A percentile compares a stretch with the other conserved stretches of the same genome.
phyloP scores from a whole-genome alignment of 306 rosid species.

The Datisca glomerata region DNA sequence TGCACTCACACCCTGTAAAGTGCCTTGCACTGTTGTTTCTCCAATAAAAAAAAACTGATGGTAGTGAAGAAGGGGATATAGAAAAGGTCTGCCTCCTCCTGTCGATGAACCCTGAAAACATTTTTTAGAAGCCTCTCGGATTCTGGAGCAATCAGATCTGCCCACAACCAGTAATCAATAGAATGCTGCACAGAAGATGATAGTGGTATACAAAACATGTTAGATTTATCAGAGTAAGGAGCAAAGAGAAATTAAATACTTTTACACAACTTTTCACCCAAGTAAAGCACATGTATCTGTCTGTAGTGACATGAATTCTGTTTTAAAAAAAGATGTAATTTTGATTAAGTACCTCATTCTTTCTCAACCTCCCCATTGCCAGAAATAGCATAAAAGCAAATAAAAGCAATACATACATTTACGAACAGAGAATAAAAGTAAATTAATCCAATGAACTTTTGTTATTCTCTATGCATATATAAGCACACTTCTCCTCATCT shows the following conservation, averaged over 20 bases:
- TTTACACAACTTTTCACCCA: neutral
- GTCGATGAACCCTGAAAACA: constrained; percentile 62
- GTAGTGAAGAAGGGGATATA: constrained; percentile 94
- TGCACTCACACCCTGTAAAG: constrained; percentile 99
- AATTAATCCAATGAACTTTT: no score
- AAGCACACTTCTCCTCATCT: no score
- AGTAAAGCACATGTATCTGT: neutral
- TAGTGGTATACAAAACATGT: neutral
- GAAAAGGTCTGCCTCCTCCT: constrained; percentile 87
- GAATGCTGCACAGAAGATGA: constrained; percentile 49
- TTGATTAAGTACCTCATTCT: no score
- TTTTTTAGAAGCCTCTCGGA: constrained; percentile 52
- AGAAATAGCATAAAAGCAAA: no score
- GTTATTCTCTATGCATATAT: no score
- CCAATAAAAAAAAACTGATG: constrained; percentile 84
- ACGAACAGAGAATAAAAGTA: no score
- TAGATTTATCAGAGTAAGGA: neutral
- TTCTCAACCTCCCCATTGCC: no score
- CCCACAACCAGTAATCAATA: constrained; percentile 93
- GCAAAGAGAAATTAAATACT: neutral
- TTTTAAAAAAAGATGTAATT: no score
- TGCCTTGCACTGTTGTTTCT: constrained; percentile 92
- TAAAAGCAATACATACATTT: no score
- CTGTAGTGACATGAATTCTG: no score
- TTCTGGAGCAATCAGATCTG: constrained; percentile 72